Conservation (phyloP, 768 basidiomycete species). For the Russula earlei region DNA sequence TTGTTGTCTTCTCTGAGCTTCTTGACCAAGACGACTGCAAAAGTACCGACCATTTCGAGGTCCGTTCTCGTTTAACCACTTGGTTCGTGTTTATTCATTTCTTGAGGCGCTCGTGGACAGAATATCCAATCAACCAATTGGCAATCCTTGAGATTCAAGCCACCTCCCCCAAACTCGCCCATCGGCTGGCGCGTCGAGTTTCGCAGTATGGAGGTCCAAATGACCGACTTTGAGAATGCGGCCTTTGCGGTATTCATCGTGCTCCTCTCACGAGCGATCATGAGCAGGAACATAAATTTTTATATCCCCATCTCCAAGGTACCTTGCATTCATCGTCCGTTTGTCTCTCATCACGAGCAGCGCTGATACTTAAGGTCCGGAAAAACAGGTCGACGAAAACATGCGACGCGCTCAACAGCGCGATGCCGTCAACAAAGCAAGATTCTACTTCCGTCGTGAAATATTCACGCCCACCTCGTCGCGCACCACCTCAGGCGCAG, state of each 20-base stretch:
- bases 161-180: slow-evolving; percentile 82
- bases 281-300: slow-evolving; percentile 85
- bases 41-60: slow-evolving; percentile 96
- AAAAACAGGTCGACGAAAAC: slow-evolving; percentile 83
- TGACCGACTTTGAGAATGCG: slow-evolving; percentile 98
- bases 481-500: slow-evolving; percentile 31
- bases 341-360: neutral
- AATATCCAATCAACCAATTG: slow-evolving; percentile 99
- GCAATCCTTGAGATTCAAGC: slow-evolving; percentile 98
- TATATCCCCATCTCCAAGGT: slow-evolving; percentile 98
- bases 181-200: slow-evolving; percentile 99
- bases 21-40: slow-evolving; percentile 82
- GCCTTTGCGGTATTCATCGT: slow-evolving; percentile 94
- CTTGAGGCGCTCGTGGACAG: slow-evolving; percentile 31
- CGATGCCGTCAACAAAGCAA: slow-evolving; percentile 61
- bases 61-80: slow-evolving; percentile 25
- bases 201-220: slow-evolving; percentile 96
- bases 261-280: slow-evolving; percentile 85
- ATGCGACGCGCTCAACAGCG: slow-evolving; percentile 85
- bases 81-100: neutral
- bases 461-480: slow-evolving; percentile 48
- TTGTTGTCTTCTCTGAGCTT: slow-evolving; percentile 91
- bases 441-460: slow-evolving; percentile 86
- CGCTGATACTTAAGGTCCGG: neutral
- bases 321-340: neutral